These are phyloP conservation scores for Psilocybe cyanescens DNA, from an alignment of 768 basidiomycete species.

Conservation along the genomic window DNA sequence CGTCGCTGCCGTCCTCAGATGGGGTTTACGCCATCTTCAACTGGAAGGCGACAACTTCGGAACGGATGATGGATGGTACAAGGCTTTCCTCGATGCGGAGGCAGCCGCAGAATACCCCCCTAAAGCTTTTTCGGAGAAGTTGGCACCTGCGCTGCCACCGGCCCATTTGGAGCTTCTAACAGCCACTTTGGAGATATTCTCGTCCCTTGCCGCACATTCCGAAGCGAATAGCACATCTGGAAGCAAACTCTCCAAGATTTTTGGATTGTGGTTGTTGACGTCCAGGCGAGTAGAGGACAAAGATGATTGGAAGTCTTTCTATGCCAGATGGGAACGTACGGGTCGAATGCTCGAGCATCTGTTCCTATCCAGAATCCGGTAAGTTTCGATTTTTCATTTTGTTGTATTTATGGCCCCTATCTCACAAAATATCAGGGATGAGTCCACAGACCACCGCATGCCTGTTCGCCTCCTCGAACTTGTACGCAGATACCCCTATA, in stretches of 20 bases:
- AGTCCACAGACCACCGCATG: constrained; percentile 56
- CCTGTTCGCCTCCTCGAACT: constrained; percentile 75
- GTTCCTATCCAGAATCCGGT: constrained; percentile 77
- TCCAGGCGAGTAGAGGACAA: constrained; percentile 46
- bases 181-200: constrained; percentile 62
- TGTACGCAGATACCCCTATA: constrained; percentile 71
- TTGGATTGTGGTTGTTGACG: constrained; percentile 75
- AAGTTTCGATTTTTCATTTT: constrained; percentile 16
- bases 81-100: constrained; percentile 62
- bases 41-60: constrained; percentile 66
- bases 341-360: constrained; percentile 79
- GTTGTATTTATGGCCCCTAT: neutral
- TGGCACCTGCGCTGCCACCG: constrained; percentile 62
- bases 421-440: constrained; percentile 49
- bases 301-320: constrained; percentile 70
- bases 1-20: constrained; percentile 78
- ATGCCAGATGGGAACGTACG: constrained; percentile 73
- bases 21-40: constrained; percentile 77
- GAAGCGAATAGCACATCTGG: constrained; percentile 77
- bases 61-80: constrained; percentile 70
- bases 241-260: constrained; percentile 74
- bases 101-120: constrained; percentile 61
- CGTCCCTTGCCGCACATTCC: constrained; percentile 71
- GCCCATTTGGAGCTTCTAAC: constrained; percentile 63
- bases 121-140: constrained; percentile 61